Conservation (phyloP, 176 grass and related monocot genomes). For the Luzula sylvatica region DNA sequence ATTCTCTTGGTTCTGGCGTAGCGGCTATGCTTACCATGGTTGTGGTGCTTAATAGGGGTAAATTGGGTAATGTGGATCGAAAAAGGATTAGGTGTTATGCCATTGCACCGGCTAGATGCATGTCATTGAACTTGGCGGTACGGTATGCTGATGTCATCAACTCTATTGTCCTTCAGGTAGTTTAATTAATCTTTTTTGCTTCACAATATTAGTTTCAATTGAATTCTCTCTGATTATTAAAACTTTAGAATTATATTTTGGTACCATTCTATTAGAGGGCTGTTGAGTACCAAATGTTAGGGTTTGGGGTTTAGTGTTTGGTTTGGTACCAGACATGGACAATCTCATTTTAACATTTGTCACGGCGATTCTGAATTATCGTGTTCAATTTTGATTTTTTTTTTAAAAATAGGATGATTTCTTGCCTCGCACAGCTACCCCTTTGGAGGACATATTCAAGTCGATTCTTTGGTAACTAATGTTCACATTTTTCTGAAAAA, state of each 20-base stretch:
- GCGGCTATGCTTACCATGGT: conserved; percentile 75
- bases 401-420: conserved; percentile 70
- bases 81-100: conserved; percentile 56
- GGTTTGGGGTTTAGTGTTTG: no score
- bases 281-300: no score
- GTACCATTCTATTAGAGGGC: no score
- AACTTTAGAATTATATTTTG: no score
- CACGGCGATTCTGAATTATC: no score
- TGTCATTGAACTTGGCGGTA: conserved; percentile 87
- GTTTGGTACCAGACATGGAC: no score
- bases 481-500: no score
- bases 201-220: no score
- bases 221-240: no score
- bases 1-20: conserved; percentile 56
- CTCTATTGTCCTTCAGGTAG: conserved; percentile 71
- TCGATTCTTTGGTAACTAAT: conserved; percentile 64
- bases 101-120: conserved; percentile 70
- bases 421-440: conserved; percentile 79
- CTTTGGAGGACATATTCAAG: conserved; percentile 95
- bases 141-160: conserved; percentile 85
- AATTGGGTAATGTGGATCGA: conserved; percentile 47
- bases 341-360: no score
- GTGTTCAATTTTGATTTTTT: not conserved
- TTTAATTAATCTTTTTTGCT: not conserved
- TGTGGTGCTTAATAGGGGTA: conserved; percentile 60